Evolutionary conservation across 306 rosid genomes (phyloP), one percentile per base, ranked within the genome.

Genomic region (Rosa multiflora): DNA sequence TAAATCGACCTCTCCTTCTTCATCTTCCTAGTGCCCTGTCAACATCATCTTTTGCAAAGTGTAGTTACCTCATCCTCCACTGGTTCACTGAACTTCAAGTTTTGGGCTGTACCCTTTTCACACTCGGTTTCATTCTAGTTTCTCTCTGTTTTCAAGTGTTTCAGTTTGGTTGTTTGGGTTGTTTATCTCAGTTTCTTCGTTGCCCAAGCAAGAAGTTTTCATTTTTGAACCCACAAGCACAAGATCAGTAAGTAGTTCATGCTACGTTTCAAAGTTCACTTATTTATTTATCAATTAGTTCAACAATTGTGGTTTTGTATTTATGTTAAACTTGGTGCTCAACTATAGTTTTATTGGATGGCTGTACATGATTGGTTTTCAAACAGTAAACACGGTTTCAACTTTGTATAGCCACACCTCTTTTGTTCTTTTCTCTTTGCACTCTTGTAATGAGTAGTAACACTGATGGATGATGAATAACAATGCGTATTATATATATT

Each of bases 331-430:
- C 42, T 58, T 58, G 8, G 40, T 42, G 77, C 39, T 17, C 49
- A 53, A 55, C 67, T 55, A 56, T 73, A 2, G 78, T 75, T 59
- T 43, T 26, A 4, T 26, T 75, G 56, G 70, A 26, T 75, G 78
- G 40, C 37, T 74, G 44, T 35, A 62, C 58, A 59, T 61, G 67
- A 29, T 74, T 44, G 40, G 35, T 29, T 44, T 75, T 62, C 79
- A 47, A 66, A 75, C 61, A 61, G 71, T 29, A 29, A 46, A 42
- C 58, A 12, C 79, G 29, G 10, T 61, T 75, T 75, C 79, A 75
- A 61, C 46, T 75, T 61, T 62, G 46, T 40, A 7, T 35, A 21
- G 67, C 11, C 49, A 56, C 67, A 56, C 49, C 15, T n/a, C 43
- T 59, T 61, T 75, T 47, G 71, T 75, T 62, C 11, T 46, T 6